Percentiles rank a stretch among this genome's conserved stretches.
These are phyloP conservation scores for Grigorovia yakushimaensis DNA, from an alignment of 805 yeast species.

Conservation along the genomic window DNA sequence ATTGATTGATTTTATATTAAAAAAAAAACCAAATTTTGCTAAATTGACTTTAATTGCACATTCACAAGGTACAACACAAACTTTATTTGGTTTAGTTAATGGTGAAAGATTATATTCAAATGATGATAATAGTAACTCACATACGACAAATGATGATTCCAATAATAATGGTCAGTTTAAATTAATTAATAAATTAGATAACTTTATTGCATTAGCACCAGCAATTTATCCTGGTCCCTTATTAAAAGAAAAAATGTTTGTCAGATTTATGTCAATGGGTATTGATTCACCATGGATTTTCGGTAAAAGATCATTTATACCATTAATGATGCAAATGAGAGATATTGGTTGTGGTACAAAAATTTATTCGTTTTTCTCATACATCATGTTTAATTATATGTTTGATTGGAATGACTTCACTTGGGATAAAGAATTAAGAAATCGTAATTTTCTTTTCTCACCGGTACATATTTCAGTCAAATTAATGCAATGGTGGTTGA, in stretches of 20 bases:
- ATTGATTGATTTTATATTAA: conserved; percentile 51
- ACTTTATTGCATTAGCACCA: conserved; percentile 76
- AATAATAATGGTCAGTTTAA: conserved; percentile 20
- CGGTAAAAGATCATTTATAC: conserved; percentile 73
- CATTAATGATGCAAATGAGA: conserved; percentile 58
- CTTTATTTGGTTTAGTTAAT: conserved; percentile 55
- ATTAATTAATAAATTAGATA: conserved; percentile 46
- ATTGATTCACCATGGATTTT: conserved; percentile 44
- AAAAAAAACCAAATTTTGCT: conserved; percentile 24
- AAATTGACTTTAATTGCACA: conserved; percentile 67
- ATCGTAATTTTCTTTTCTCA: conserved; percentile 72
- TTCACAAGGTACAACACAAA: conserved; percentile 90
- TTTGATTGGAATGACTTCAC: conserved; percentile 78
- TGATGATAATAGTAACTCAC: conserved; percentile 4
- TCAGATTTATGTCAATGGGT: conserved; percentile 49
- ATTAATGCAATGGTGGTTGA: conserved; percentile 91
- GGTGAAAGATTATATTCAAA: conserved; percentile 25
- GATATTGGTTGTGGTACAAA: conserved; percentile 37
- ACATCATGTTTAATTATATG: conserved; percentile 74
- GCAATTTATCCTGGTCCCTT: conserved; percentile 83
- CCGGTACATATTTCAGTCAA: conserved; percentile 75
- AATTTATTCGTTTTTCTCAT: conserved; percentile 57
- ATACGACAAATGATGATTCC: background rate
- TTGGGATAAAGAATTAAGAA: conserved; percentile 62
- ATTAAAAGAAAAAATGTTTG: conserved; percentile 51